Conservation (phyloP, 2,329 filamentous ascomycete species). For the Fusarium begoniae region DNA sequence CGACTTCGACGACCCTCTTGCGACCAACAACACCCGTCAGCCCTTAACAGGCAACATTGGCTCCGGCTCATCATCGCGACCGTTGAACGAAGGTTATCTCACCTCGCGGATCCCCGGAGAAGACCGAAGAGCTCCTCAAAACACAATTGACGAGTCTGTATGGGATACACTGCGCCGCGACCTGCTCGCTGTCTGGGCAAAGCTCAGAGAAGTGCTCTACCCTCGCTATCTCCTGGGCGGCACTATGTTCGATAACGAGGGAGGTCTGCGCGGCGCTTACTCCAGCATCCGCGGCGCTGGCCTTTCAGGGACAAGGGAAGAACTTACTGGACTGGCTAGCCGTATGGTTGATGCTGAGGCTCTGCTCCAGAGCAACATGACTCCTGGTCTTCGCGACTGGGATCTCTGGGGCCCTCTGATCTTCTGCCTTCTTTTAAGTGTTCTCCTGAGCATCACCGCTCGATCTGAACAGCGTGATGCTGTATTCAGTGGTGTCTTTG, state of each 20-base stretch:
- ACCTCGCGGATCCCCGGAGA: slow-evolving; percentile 92
- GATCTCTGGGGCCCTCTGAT: slow-evolving; percentile 97
- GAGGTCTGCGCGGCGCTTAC: slow-evolving; percentile 68
- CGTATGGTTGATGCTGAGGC: slow-evolving; percentile 71
- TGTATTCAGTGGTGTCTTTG: slow-evolving; percentile 96
- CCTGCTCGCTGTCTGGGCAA: slow-evolving; percentile 92
- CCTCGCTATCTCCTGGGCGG: slow-evolving; percentile 89
- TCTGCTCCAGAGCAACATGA: slow-evolving; percentile 77
- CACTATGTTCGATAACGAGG: slow-evolving; percentile 67
- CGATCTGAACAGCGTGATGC: slow-evolving; percentile 82
- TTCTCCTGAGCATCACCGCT: slow-evolving; percentile 87
- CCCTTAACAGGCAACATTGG: slow-evolving; percentile 88
- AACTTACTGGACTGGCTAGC: slow-evolving; percentile 68
- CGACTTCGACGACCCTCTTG: slow-evolving; percentile 90
- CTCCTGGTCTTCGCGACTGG: slow-evolving; percentile 92
- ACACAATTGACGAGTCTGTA: slow-evolving; percentile 96
- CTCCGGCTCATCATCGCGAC: slow-evolving; percentile 62
- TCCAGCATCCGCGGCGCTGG: slow-evolving; percentile 68
- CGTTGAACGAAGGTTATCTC: slow-evolving; percentile 80
- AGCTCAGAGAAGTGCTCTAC: slow-evolving; percentile 97
- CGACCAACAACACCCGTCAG: slow-evolving; percentile 73
- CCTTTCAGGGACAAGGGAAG: slow-evolving; percentile 67
- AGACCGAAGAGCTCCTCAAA: slow-evolving; percentile 86
- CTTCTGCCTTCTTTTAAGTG: slow-evolving; percentile 88
- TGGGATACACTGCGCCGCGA: slow-evolving; percentile 98